A percentile compares a stretch with the other conserved stretches of the same genome.
Conservation (phyloP, 2,329 filamentous ascomycete genomes). For the Penicillium verrucosum region DNA sequence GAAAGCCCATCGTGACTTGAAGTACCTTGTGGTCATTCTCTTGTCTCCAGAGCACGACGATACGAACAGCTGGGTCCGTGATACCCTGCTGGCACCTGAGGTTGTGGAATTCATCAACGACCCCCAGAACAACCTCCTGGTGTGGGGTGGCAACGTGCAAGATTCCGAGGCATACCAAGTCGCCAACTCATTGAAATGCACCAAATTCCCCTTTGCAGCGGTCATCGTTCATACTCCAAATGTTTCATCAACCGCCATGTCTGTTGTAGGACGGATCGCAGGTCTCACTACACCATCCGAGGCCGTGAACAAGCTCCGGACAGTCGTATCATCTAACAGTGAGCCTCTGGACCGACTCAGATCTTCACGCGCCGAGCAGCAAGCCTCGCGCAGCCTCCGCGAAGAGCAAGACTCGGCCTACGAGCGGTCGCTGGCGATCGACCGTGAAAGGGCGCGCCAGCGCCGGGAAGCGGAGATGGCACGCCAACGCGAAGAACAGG, state of each 20-base stretch:
- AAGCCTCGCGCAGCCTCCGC: slow-evolving; percentile 76
- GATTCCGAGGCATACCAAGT: slow-evolving; percentile 95
- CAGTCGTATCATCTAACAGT: slow-evolving; percentile 71
- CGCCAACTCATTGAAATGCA: slow-evolving; percentile 78
- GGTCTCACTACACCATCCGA: slow-evolving; percentile 67
- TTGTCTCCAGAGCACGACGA: slow-evolving; percentile 94
- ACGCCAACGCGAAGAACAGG: slow-evolving; percentile 59
- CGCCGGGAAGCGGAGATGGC: slow-evolving; percentile 71
- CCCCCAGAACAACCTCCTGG: slow-evolving; percentile 70
- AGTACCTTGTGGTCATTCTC: slow-evolving; percentile 84
- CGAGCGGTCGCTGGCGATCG: slow-evolving; percentile 81
- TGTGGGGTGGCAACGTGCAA: slow-evolving; percentile 91
- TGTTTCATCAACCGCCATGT: slow-evolving; percentile 83
- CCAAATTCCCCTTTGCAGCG: slow-evolving; percentile 87
- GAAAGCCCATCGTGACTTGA: slow-evolving; percentile 81
- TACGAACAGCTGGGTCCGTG: slow-evolving; percentile 72
- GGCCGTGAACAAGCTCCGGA: slow-evolving; percentile 72
- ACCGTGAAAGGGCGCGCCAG: slow-evolving; percentile 77
- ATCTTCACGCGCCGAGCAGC: slow-evolving; percentile 73
- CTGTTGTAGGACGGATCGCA: slow-evolving; percentile 73
- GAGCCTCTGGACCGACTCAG: slow-evolving; percentile 71
- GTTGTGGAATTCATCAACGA: slow-evolving; percentile 72
- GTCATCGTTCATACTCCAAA: slow-evolving; percentile 84
- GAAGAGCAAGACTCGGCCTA: slow-evolving; percentile 90
- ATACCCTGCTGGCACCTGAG: slow-evolving; percentile 74